Percentiles rank a stretch among this genome's conserved stretches.
Conservation (phyloP, 306 rosid genomes). For the Medicago arabica region DNA sequence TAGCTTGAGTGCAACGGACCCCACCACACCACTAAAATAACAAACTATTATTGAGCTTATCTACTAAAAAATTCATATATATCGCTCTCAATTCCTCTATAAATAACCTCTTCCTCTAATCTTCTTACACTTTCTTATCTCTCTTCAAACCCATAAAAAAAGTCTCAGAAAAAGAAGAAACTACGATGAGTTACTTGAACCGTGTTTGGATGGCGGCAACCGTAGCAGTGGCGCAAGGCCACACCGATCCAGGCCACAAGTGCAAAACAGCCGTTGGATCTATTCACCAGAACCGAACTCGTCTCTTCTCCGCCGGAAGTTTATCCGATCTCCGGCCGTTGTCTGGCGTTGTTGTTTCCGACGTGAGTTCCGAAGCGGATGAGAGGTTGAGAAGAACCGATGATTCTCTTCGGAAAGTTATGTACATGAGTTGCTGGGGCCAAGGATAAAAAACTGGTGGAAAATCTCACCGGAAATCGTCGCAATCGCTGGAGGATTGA, state of each 20-base stretch:
- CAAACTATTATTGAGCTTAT: not conserved
- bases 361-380: conserved; percentile 46
- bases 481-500: conserved; percentile 20
- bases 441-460: not conserved
- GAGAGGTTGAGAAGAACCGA: conserved; percentile 57
- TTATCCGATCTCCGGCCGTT: conserved; percentile 41
- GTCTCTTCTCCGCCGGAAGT: conserved; percentile 48
- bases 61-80: not conserved
- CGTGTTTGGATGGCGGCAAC: conserved; percentile 78
- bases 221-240: conserved; percentile 74
- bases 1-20: not conserved
- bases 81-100: conserved; percentile 34
- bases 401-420: conserved; percentile 79
- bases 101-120: not conserved
- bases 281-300: conserved; percentile 53
- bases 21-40: not conserved
- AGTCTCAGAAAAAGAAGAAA: not conserved
- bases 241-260: conserved; percentile 62
- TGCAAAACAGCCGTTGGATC: conserved; percentile 67
- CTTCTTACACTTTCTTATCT: not conserved
- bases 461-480: conserved; percentile 17
- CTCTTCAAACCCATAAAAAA: not conserved
- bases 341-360: conserved; percentile 54
- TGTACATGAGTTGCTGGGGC: conserved; percentile 70
- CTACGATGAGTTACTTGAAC: conserved; percentile 61